Conservation (phyloP, 2,329 filamentous ascomycete species). For the Stagonosporopsis rhizophila region DNA sequence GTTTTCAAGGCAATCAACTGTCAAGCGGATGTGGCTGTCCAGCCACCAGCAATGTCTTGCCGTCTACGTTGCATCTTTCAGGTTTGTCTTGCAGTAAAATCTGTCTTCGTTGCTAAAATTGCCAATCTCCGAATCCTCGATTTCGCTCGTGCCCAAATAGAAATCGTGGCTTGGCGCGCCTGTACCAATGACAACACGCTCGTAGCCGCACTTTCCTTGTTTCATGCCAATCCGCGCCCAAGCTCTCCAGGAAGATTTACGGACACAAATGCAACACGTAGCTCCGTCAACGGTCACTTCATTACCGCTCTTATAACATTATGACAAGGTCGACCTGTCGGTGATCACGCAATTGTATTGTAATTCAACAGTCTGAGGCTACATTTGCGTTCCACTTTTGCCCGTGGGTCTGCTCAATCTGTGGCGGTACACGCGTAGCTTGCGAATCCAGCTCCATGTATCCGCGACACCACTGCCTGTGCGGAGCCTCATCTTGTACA, state of each 20-base stretch:
- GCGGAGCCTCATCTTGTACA: slow-evolving; percentile 13
- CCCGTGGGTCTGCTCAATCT: slow-evolving; percentile 1
- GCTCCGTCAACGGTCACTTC: background rate
- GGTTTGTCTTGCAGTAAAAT: slow-evolving; percentile 2
- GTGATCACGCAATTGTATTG: background rate
- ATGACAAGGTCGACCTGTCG: slow-evolving; percentile 14
- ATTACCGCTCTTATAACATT: slow-evolving; percentile 8
- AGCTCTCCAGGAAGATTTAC: background rate
- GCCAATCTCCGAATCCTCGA: slow-evolving; percentile 14
- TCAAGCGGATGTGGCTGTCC: slow-evolving; percentile 7
- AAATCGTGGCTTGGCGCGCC: slow-evolving; percentile 2
- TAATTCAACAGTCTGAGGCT: background rate
- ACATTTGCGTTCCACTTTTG: background rate
- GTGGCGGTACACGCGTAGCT: slow-evolving; percentile 11
- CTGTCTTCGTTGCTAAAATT: slow-evolving; percentile 12
- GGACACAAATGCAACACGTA: background rate
- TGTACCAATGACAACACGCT: slow-evolving; percentile 14
- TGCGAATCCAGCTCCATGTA: slow-evolving; percentile 13
- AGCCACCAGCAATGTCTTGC: slow-evolving; percentile 6
- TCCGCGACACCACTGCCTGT: slow-evolving; percentile 13
- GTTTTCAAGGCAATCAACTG: slow-evolving; percentile 6
- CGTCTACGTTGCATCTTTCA: slow-evolving; percentile 12
- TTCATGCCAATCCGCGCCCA: background rate
- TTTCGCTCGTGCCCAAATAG: slow-evolving; percentile 18
- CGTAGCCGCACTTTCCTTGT: slow-evolving; percentile 2